Conservation (phyloP, 257 asterid species). For the Solanum chiquidenum region DNA sequence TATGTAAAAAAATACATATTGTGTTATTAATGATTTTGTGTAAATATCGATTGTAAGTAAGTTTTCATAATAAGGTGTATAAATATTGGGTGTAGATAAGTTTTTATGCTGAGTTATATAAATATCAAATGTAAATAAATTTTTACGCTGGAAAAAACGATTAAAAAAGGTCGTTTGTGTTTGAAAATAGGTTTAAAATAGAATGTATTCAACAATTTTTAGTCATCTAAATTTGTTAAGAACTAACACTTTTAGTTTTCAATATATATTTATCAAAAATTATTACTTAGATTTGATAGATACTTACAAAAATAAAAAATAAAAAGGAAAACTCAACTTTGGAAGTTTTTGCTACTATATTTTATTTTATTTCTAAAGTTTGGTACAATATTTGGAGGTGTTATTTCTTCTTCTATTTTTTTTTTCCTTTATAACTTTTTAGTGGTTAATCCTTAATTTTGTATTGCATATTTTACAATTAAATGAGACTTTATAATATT, state of each 20-base stretch:
- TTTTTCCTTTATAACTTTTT: background rate
- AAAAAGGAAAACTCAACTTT: background rate
- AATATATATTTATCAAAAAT: background rate
- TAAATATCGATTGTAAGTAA: too few relatives aligned
- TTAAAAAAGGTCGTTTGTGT: background rate
- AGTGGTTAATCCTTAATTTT: background rate
- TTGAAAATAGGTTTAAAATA: background rate
- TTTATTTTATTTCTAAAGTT: background rate
- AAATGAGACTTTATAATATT: background rate
- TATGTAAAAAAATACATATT: too few relatives aligned
- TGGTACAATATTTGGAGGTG: too few relatives aligned
- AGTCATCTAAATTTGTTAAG: background rate
- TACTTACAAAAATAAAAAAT: background rate
- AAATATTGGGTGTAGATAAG: background rate
- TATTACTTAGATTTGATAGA: background rate
- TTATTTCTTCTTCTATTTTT: too few relatives aligned
- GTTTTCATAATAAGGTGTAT: too few relatives aligned
- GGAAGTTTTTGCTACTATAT: background rate
- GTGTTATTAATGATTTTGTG: too few relatives aligned
- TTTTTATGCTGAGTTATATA: background rate
- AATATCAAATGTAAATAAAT: background rate
- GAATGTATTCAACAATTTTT: background rate
- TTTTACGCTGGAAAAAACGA: background rate
- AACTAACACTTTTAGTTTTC: background rate
- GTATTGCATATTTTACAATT: background rate